These are phyloP conservation scores for Escovopsis sp. DNA, from an alignment of 2,329 filamentous ascomycete genomes.

Conservation along the genomic window DNA sequence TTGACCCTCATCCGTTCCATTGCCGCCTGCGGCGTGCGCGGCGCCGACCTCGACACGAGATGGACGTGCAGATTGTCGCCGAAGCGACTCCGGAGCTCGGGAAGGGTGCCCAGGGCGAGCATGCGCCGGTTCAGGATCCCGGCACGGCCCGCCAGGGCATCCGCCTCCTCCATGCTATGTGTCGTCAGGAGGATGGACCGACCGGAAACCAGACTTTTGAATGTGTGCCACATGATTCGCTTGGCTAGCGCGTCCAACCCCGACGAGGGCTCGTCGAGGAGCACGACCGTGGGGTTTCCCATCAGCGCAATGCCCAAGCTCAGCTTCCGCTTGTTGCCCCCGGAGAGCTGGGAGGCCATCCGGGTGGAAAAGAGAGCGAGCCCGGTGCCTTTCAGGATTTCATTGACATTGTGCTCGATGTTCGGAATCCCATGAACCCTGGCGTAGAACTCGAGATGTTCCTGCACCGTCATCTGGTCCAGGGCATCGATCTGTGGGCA, in stretches of 20 bases:
- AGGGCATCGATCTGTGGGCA: constrained; percentile 82
- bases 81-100: constrained; percentile 57
- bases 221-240: constrained; percentile 81
- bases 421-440: constrained; percentile 64
- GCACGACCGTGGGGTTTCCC: constrained; percentile 74
- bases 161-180: constrained; percentile 91
- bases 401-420: constrained; percentile 60
- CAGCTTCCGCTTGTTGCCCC: constrained; percentile 89
- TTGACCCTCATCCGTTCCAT: constrained; percentile 53
- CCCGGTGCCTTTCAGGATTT: constrained; percentile 69
- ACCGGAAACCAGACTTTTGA: constrained; percentile 57
- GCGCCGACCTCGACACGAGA: constrained; percentile 59
- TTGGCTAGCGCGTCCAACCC: constrained; percentile 87
- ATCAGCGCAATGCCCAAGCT: constrained; percentile 81
- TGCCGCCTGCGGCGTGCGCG: constrained; percentile 53
- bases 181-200: constrained; percentile 81
- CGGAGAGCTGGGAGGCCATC: constrained; percentile 67
- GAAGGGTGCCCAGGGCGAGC: constrained; percentile 68
- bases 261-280: constrained; percentile 79
- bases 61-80: constrained; percentile 73
- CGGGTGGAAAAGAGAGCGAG: constrained; percentile 54
- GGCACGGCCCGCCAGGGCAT: constrained; percentile 68
- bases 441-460: constrained; percentile 82
- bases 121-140: constrained; percentile 78
- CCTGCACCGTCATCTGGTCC: constrained; percentile 77